Evolutionary conservation across 2,329 filamentous ascomycete species (phyloP).

Genomic region (Helotiales sp.): DNA sequence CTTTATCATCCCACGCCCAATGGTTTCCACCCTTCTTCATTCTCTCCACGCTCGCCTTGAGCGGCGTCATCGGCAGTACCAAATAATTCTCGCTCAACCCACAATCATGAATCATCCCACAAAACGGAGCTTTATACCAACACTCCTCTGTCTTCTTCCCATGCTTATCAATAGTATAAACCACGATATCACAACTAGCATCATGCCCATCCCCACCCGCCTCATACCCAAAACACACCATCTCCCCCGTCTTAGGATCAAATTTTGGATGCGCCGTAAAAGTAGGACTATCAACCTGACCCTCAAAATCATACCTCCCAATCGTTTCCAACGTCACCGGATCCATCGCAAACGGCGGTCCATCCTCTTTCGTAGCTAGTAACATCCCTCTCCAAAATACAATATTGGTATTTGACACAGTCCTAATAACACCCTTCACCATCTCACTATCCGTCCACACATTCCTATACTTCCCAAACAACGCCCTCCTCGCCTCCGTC

Average conservation of each 20-base stretch:
- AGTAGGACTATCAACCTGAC: slow-evolving; percentile 47
- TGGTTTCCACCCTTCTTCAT: slow-evolving; percentile 49
- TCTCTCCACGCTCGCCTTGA: slow-evolving; percentile 46
- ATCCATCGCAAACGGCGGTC: slow-evolving; percentile 52
- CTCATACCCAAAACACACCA: slow-evolving; percentile 53
- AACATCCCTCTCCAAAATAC: slow-evolving; percentile 56
- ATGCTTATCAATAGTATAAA: slow-evolving; percentile 46
- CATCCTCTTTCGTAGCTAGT: slow-evolving; percentile 53
- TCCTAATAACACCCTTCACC: slow-evolving; percentile 55
- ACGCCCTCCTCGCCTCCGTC: slow-evolving; percentile 20
- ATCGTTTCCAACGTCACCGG: slow-evolving; percentile 49
- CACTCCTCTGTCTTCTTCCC: slow-evolving; percentile 47
- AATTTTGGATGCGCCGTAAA: slow-evolving; percentile 55
- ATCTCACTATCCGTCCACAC: slow-evolving; percentile 56
- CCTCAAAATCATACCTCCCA: slow-evolving; percentile 50
- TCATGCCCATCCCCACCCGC: slow-evolving; percentile 45
- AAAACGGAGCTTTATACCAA: slow-evolving; percentile 51
- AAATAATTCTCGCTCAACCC: slow-evolving; percentile 49
- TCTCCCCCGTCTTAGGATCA: slow-evolving; percentile 51
- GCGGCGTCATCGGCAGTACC: slow-evolving; percentile 48
- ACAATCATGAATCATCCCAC: slow-evolving; percentile 54
- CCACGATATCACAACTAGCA: slow-evolving; percentile 44
- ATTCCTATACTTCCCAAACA: slow-evolving; percentile 59
- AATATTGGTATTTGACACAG: slow-evolving; percentile 61
- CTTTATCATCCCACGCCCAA: slow-evolving; percentile 52